These are phyloP conservation scores for Bolboschoenoplectus hybrid DNA, from an alignment of 202 grass and related monocot species.

Conservation along the genomic window DNA sequence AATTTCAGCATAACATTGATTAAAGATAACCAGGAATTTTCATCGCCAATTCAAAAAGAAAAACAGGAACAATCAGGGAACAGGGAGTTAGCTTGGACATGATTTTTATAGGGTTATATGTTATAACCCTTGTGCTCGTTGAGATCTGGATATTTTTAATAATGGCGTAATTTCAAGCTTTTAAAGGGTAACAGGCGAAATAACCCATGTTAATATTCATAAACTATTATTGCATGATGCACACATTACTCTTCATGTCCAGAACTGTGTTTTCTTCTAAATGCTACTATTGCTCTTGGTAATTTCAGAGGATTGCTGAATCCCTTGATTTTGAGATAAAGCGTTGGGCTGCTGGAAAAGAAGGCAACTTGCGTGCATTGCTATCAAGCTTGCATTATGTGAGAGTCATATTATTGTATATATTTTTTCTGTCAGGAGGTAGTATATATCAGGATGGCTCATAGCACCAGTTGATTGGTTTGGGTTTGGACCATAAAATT, in stretches of 20 bases:
- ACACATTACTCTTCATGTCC: not conserved
- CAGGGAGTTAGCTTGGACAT: not conserved
- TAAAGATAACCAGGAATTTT: not conserved
- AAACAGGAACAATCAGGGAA: not conserved
- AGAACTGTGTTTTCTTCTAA: conserved; percentile 31
- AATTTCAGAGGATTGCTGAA: conserved; percentile 83
- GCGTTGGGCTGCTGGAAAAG: conserved; percentile 95
- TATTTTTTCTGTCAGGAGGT: not conserved
- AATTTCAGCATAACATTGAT: not conserved
- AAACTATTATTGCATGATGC: conserved; percentile 10
- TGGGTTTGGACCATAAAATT: conserved; percentile 3
- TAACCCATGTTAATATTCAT: conserved; percentile 13
- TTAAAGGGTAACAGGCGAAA: not conserved
- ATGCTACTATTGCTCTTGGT: conserved; percentile 44
- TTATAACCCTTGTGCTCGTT: conserved; percentile 3
- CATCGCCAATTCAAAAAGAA: not conserved
- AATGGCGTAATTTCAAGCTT: not conserved
- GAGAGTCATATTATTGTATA: conserved; percentile 42
- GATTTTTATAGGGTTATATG: not conserved
- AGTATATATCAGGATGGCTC: conserved; percentile 18
- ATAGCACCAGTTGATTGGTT: not conserved
- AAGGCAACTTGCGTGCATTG: conserved; percentile 94
- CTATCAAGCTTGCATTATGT: conserved; percentile 98
- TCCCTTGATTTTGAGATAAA: conserved; percentile 91
- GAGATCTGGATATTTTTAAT: conserved; percentile 17